Conservation (phyloP, 345 rosid species). For the Ailanthus altissimus region DNA sequence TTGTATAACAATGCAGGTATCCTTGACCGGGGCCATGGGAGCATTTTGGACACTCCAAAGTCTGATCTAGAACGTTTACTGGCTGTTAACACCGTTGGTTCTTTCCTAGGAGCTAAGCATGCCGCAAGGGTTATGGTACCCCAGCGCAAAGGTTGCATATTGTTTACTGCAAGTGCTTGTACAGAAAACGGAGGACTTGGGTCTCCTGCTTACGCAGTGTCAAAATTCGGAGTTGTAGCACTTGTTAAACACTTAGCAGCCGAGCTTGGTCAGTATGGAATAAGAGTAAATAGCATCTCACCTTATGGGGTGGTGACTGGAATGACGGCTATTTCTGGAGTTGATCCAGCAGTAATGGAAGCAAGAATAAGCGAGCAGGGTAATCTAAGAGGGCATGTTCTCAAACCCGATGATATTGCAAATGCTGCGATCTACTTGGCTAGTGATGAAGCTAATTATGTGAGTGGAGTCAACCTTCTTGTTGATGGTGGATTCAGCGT, state of each 20-base stretch:
- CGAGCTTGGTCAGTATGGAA: constrained; percentile 37
- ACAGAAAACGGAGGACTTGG: constrained; percentile 28
- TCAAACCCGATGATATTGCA: neutral
- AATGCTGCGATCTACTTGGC: neutral
- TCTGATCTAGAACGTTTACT: constrained; percentile 32
- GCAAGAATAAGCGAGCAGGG: neutral
- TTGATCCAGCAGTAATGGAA: neutral
- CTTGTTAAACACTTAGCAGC: constrained; percentile 31
- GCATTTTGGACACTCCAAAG: constrained; percentile 30
- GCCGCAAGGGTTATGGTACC: constrained; percentile 46
- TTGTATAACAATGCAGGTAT: constrained; percentile 46
- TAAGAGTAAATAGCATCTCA: constrained; percentile 44
- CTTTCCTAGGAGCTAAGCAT: constrained; percentile 45
- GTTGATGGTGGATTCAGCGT: neutral
- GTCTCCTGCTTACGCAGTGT: neutral
- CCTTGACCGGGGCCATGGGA: constrained; percentile 9
- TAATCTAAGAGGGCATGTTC: constrained; percentile 19
- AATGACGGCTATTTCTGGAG: neutral
- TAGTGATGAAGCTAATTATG: neutral
- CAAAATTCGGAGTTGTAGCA: constrained; percentile 27
- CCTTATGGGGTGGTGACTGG: constrained; percentile 27
- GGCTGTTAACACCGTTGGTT: constrained; percentile 35
- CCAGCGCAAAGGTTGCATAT: neutral
- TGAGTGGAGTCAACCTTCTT: neutral
- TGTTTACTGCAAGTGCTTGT: constrained; percentile 33